These are phyloP conservation scores for Solanum sejunctum DNA, from an alignment of 257 asterid genomes.

Conservation along the genomic window DNA sequence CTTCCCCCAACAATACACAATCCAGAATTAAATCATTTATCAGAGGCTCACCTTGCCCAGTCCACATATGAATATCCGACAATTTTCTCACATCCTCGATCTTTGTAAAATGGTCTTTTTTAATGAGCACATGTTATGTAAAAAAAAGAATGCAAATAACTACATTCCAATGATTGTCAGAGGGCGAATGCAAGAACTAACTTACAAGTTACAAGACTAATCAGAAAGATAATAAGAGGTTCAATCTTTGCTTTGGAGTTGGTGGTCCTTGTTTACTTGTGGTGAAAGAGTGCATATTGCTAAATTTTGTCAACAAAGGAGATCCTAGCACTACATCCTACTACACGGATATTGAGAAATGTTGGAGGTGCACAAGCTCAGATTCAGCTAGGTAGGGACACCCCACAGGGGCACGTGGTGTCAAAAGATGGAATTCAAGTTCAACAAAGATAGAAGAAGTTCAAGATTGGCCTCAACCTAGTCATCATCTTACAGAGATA, in stretches of 20 bases:
- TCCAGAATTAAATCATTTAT: neutral
- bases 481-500: neutral
- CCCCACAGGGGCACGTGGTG: neutral
- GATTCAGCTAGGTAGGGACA: neutral
- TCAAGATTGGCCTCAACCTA: neutral
- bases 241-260: neutral
- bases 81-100: neutral
- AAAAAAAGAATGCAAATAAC: neutral
- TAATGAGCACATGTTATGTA: neutral
- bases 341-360: neutral
- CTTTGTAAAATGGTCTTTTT: neutral
- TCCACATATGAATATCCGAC: neutral
- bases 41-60: neutral
- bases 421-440: neutral
- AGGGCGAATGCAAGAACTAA: neutral
- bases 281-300: neutral
- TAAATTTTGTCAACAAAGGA: neutral
- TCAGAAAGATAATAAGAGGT: neutral
- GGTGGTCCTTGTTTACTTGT: neutral
- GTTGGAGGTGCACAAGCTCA: neutral
- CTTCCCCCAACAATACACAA: neutral
- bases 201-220: neutral
- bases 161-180: neutral
- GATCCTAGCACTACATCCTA: neutral
- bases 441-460: neutral